Base-by-base conservation (phyloP, 208 protist genomes). In the Angomonas ambiguus region DNA sequence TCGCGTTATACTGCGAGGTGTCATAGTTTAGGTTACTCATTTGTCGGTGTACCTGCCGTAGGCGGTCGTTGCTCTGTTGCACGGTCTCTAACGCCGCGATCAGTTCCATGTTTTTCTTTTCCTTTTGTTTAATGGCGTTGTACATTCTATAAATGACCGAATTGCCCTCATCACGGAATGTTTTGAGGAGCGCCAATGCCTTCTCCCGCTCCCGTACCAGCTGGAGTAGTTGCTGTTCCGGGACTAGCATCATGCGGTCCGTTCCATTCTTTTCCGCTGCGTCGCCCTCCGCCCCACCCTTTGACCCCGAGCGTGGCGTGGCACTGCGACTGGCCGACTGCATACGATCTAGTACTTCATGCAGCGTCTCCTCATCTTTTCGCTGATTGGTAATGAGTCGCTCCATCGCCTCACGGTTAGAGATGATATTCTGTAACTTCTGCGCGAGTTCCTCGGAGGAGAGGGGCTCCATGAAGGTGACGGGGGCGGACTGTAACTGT, bases 121-220 rank as follows among this genome's bases (percentile, higher is more conserved):
- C 62, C 53, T 78, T 72, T 31, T 31, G 57, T 56, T 66, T 72
- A 11, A 87, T 34, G 0, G 71, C 69, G 45, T 80, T 42, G 63
- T 77, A 79, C 63, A 90, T 65, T 27, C 62, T 69, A 31, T 77
- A 71, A 33, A 87, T 71, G 34, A 87, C 75, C 1, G 61, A 63
- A 62, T 82, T 85, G 34, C 83, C 83, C 33, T 82, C 77, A 24
- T 76, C 62, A 42, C 74, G 77, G 65, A 90, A 75, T 35, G 59
- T 55, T 18, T 74, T 55, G 31, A 90, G 72, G 18, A 85, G 69
- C 0, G 66, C 57, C 25, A 90, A 65, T 8, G 73, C 71, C 20
- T 58, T 56, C 64, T 83, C 65, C 67, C 83, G 77, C 68, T 90
- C 77, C 30, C 45, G 48, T 24, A 86, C n/a, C 1, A 77, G 67